Percentiles rank a stretch among this genome's conserved stretches.
These are phyloP conservation scores for Ustulina deusta DNA, from an alignment of 2,329 filamentous ascomycete genomes.

Conservation along the genomic window DNA sequence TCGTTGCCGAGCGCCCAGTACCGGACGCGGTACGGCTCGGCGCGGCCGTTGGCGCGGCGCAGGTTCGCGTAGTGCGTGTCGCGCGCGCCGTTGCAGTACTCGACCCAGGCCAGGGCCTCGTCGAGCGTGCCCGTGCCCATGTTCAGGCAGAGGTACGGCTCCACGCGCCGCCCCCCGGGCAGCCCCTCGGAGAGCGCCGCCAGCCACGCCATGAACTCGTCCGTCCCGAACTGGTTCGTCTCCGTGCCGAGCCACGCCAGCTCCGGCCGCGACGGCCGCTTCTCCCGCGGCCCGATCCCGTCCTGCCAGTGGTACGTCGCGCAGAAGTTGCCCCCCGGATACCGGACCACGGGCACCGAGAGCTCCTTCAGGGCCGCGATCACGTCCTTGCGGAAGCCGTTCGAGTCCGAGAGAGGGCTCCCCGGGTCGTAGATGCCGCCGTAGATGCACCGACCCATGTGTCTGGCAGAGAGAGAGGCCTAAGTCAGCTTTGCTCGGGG, in stretches of 20 bases:
- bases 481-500: not conserved
- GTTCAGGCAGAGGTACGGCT: constrained; percentile 85
- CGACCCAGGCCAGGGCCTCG: constrained; percentile 78
- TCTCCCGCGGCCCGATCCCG: constrained; percentile 78
- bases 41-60: constrained; percentile 78
- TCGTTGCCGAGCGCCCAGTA: constrained; percentile 90
- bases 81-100: constrained; percentile 85
- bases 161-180: constrained; percentile 65
- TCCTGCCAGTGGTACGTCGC: constrained; percentile 90
- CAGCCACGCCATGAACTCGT: constrained; percentile 89
- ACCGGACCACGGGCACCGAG: constrained; percentile 80
- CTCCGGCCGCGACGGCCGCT: constrained; percentile 75
- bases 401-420: constrained; percentile 76
- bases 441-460: constrained; percentile 92
- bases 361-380: constrained; percentile 79
- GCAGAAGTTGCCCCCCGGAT: constrained; percentile 86
- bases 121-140: constrained; percentile 77
- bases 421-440: constrained; percentile 85
- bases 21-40: constrained; percentile 83
- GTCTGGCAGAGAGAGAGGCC: constrained; percentile 59
- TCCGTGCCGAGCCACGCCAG: constrained; percentile 84
- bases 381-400: constrained; percentile 84
- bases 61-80: constrained; percentile 87
- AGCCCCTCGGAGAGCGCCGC: constrained; percentile 72
- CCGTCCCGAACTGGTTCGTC: constrained; percentile 83